Evolutionary conservation across 371 early-diverging fungal species (phyloP), one percentile per base, ranked within the genome.

Genomic region (Apophysomyces ossiformis): DNA sequence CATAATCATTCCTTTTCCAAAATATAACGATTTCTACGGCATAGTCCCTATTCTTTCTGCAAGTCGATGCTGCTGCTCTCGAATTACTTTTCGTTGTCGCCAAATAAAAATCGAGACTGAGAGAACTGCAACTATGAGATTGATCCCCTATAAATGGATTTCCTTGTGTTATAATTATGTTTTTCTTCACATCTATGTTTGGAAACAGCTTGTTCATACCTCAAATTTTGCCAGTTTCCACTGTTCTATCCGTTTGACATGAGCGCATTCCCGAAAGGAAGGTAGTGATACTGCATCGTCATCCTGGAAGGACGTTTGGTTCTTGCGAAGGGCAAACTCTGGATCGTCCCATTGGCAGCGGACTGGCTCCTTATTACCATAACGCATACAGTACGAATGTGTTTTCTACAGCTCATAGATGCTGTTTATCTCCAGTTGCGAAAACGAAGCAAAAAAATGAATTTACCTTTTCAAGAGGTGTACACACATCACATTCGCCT

Each of bases 341-440:
- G 79, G 73, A 39, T 79, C 80, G 46, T 79, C 72, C 78, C 78
- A 82, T 58, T 77, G 71, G 61, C 83, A 82, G 8, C 71, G 74
- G 12, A 82, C 73, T 15, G 75, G 72, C 62, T 82, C 70, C 57
- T 78, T 82, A 57, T 79, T 82, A 5, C 83, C 83, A 63, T 70
- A 82, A 21, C 78, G 75, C 44, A 60, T 58, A 66, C 83, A 82
- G 66, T 78, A 78, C 2, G 73, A 68, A 38, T 69, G 65, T 15
- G 83, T 78, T 82, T 82, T 82, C 83, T 82, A 39, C 15, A 50
- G 36, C 15, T 9, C 3, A 26, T 5, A 11, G 32, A 44, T 8
- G 21, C 8, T 8, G 54, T 50, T 50, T 18, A 21, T 7, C 16
- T 21, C 16, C 4, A 50, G 21, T 7, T 15, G 12, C 37, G 5